Evolutionary conservation across 257 asterid genomes (phyloP), one percentile per base, ranked within the genome.

Genomic region (Fraxinus excelsior): DNA sequence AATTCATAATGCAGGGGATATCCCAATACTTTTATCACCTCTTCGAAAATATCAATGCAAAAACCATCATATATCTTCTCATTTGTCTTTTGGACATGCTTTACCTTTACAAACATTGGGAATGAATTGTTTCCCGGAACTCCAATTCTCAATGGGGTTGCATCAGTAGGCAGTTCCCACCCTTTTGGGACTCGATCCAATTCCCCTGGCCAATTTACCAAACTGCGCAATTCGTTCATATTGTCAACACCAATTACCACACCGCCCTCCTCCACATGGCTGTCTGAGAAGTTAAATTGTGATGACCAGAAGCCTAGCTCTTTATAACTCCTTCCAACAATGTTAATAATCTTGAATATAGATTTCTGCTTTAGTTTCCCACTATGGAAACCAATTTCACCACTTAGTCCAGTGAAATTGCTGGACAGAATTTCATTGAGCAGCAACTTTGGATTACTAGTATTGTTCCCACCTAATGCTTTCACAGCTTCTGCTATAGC

Each of bases 151-250:
- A 85, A 56, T 23, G 85, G 85, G 18, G 69, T 44, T 64, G 70
- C 78, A 72, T 73, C 70, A 34, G 84, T 78, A 31, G 89, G 90
- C 84, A 80, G 80, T 60, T 75, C 77, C 90, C 88, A 84, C 26
- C 90, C 90, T 73, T 74, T 87, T 11, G 90, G 90, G 25, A 53
- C 76, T 79, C 87, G 67, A 7, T 64, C 28, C 70, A 82, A 67
- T 51, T 84, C 85, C 51, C 87, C 90, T 0, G 90, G 90, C 90
- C 90, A 87, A 70, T 78, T 76, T 32, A 82, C 75, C 31, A 21
- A 2, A 46, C 60, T 64, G 5, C 14, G 28, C 68, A 83, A 70
- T 3, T 62, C 10, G 19, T 64, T 29, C 68, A 23, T 62, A 62
- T 16, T 58, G 28, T 26, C 6, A 25, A 62, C 18, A 62, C 34